Evolutionary conservation across 2,329 filamentous ascomycete species (phyloP), one percentile per base, ranked within the genome.

Genomic region (Xylaria arbuscula): DNA sequence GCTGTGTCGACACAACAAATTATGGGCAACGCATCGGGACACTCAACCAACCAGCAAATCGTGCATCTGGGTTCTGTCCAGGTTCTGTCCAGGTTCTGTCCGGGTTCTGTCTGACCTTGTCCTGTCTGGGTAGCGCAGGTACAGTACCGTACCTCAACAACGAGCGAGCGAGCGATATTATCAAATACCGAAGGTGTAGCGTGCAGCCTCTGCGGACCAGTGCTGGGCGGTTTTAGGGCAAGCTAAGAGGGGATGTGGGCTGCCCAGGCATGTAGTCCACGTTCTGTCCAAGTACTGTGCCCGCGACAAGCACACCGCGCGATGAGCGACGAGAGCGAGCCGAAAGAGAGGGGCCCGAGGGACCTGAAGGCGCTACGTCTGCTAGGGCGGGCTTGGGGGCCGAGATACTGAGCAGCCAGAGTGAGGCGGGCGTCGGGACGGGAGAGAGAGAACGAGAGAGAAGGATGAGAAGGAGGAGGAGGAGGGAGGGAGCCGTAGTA

Each of bases 201-300:
- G 40, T 45, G n/a, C 15, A 45, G 28, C 58, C 58, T 58, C 47
- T 54, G 36, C 42, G 53, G 62, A 48, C 53, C 51, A 51, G 42
- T 45, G 64, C 56, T 54, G 50, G 45, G 53, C 45, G 45, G 45
- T 19, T 47, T 69, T 65, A 65, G 66, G 66, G 63, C 64, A 64
- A 56, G 58, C 66, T 66, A 68, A 48, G 24, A 66, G 63, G 22
- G 57, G 56, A 58, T 58, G 65, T 51, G 68, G 64, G 68, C 68
- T 65, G 55, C 22, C 22, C 3, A 17, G 34, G n/a, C 34, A 55
- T 40, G 53, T 40, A 24, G 28, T 54, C 28, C 28, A 28, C 2
- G 28, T 28, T 42, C 15, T 47, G n/a, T 22, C 17, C 19, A n/a
- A 10, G 19, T n/a, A 10, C 40, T 17, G 50, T n/a, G 34, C 50